phyloP scores from a whole-genome alignment of 192 early-diverging fungal genomes.

The Coemansia umbellata region DNA sequence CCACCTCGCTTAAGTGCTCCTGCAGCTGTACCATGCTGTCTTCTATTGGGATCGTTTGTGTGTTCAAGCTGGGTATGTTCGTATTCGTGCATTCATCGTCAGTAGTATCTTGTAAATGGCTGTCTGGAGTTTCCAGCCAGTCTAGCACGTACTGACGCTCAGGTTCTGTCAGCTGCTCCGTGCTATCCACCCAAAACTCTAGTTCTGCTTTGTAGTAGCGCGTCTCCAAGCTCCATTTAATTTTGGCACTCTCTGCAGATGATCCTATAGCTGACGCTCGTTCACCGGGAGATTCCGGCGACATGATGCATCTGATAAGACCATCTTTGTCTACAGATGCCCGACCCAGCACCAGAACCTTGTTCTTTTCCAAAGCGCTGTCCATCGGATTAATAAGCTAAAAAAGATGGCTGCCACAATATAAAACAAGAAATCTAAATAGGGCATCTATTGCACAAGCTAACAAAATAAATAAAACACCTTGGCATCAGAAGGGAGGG shows the following conservation, averaged over 20 bases:
- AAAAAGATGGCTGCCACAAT: not conserved
- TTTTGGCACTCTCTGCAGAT: slow-evolving; percentile 1
- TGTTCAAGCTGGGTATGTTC: not conserved
- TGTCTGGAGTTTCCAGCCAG: slow-evolving; percentile 24
- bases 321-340: slow-evolving; percentile 10
- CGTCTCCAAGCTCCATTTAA: slow-evolving; percentile 33
- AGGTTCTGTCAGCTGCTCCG: slow-evolving; percentile 12
- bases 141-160: slow-evolving; percentile 19
- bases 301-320: slow-evolving; percentile 18
- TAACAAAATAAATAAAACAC: too few relatives aligned
- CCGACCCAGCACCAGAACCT: slow-evolving; percentile 40
- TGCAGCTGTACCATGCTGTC: slow-evolving; percentile 21
- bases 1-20: slow-evolving; percentile 30
- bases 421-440: not conserved
- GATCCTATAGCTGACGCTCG: not conserved
- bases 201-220: slow-evolving; percentile 30
- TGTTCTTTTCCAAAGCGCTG: slow-evolving; percentile 27
- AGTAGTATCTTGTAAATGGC: not conserved
- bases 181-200: slow-evolving; percentile 48
- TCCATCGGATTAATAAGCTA: not conserved
- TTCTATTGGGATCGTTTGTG: slow-evolving; percentile 17
- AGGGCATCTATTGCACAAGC: not conserved
- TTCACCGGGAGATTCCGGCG: not conserved
- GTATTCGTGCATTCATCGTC: not conserved
- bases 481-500: too few relatives aligned